Evolutionary conservation across 371 early-diverging fungal genomes (phyloP).

Genomic region (Lichtheimia ramosa): DNA sequence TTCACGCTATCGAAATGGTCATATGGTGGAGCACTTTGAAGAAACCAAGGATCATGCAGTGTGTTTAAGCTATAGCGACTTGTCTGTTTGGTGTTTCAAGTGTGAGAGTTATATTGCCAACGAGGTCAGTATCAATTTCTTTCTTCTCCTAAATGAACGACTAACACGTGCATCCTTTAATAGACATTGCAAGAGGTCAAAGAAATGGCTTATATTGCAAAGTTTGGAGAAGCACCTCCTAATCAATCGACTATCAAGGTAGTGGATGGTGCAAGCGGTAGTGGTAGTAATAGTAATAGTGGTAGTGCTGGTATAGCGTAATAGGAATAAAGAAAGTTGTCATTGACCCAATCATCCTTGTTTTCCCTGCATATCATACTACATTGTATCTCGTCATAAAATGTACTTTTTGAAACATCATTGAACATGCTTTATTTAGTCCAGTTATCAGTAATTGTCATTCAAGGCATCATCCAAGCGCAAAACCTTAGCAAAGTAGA

Average conservation of each 20-base stretch:
- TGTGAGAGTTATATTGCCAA: slow-evolving; percentile 25
- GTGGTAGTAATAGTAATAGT: not conserved
- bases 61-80: slow-evolving; percentile 29
- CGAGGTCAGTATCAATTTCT: slow-evolving; percentile 11
- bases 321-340: no score
- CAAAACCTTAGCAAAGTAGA: no score
- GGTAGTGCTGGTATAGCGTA: not conserved
- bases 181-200: slow-evolving; percentile 19
- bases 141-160: not conserved
- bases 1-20: slow-evolving; percentile 27
- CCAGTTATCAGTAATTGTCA: no score
- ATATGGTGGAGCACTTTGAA: slow-evolving; percentile 22
- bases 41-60: slow-evolving; percentile 15
- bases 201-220: slow-evolving; percentile 16
- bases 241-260: not conserved
- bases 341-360: no score
- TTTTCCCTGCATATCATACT: no score
- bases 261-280: not conserved
- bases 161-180: not conserved
- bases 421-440: no score
- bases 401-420: no score
- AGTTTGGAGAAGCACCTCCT: slow-evolving; percentile 23
- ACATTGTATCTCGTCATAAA: no score
- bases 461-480: no score
- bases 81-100: slow-evolving; percentile 30